These are phyloP conservation scores for Metschnikowia shivogae DNA, from an alignment of 805 yeast species.

Conservation along the genomic window DNA sequence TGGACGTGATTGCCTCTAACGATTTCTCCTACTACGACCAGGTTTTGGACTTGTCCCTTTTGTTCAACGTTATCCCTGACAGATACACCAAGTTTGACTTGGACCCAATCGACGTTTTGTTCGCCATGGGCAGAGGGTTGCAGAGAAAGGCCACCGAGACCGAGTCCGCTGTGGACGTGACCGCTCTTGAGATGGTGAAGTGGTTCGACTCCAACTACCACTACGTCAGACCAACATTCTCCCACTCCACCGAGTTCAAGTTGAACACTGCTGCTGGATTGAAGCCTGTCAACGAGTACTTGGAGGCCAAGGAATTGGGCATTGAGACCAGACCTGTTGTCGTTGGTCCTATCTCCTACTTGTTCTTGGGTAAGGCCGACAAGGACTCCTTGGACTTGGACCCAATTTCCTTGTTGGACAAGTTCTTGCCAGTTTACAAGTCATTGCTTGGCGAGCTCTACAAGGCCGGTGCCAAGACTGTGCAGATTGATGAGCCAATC, in stretches of 20 bases:
- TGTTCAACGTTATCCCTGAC: constrained; percentile 95
- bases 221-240: constrained; percentile 98
- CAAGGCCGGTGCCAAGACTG: constrained; percentile 91
- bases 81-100: constrained; percentile 91
- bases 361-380: constrained; percentile 96
- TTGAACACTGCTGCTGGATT: constrained; percentile 67
- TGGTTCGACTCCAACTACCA: constrained; percentile 99
- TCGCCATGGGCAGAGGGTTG: constrained; percentile 99
- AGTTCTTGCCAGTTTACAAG: constrained; percentile 89
- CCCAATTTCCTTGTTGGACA: constrained; percentile 84
- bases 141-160: constrained; percentile 93
- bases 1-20: constrained; percentile 93
- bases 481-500: constrained; percentile 97
- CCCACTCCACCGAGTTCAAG: constrained; percentile 92
- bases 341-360: constrained; percentile 94
- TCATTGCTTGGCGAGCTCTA: constrained; percentile 83
- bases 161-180: constrained; percentile 89
- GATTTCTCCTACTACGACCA: constrained; percentile 99
- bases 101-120: constrained; percentile 84
- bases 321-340: constrained; percentile 96
- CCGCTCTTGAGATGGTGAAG: constrained; percentile 99
- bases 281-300: constrained; percentile 95
- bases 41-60: constrained; percentile 83
- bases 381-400: constrained; percentile 94
- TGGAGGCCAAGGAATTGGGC: constrained; percentile 96